Conservation (phyloP, 108 stramenopile species). For the Fistulifera solaris region DNA sequence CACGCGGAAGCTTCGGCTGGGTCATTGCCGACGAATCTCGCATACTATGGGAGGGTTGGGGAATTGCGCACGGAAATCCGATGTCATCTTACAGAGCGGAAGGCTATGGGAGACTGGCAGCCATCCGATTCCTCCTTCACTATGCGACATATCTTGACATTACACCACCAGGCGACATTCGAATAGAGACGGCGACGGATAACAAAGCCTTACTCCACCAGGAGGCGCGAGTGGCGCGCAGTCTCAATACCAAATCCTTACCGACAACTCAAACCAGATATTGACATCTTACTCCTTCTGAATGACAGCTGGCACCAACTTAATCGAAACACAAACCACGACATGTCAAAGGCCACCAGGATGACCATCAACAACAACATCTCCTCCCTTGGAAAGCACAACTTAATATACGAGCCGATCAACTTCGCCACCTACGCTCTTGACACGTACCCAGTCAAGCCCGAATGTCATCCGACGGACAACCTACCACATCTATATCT, state of each 20-base stretch:
- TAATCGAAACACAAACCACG: background rate
- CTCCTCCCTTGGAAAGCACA: background rate
- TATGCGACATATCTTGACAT: background rate
- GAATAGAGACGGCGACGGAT: background rate
- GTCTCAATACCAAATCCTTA: background rate
- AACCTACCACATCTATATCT: too few species aligned
- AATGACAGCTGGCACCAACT: background rate
- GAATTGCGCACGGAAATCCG: background rate
- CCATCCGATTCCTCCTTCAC: background rate
- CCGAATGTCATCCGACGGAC: too few species aligned
- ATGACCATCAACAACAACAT: background rate
- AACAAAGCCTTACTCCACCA: background rate
- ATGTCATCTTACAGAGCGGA: background rate
- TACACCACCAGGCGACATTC: background rate
- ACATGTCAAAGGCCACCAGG: slow-evolving; percentile 9
- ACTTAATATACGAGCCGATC: slow-evolving; percentile 4
- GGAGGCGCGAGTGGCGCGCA: background rate
- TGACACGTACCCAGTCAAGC: background rate
- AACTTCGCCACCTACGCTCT: slow-evolving; percentile 3
- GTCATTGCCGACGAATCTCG: background rate
- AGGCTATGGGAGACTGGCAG: background rate
- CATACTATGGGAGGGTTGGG: background rate
- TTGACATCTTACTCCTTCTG: background rate
- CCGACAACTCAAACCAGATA: background rate
- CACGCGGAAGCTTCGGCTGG: background rate